These are phyloP conservation scores for Myriangium duriaei DNA, from an alignment of 2,329 filamentous ascomycete genomes.

Conservation along the genomic window DNA sequence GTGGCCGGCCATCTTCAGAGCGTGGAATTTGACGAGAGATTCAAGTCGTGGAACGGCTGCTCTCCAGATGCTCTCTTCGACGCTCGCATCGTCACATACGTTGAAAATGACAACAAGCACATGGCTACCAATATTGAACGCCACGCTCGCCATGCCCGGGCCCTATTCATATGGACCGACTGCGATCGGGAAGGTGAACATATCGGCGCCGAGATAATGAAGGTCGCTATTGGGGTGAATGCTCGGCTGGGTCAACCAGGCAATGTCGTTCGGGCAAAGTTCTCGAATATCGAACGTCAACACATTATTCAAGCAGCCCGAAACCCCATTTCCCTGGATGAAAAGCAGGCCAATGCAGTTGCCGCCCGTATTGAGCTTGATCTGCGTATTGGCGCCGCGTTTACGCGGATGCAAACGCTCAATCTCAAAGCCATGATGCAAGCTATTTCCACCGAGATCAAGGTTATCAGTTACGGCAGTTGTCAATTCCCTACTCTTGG, in stretches of 20 bases:
- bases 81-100: constrained; percentile 56
- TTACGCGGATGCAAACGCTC: constrained; percentile 76
- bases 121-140: constrained; percentile 76
- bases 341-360: constrained; percentile 77
- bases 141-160: constrained; percentile 59
- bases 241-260: constrained; percentile 39
- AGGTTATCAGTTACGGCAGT: constrained; percentile 37
- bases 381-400: constrained; percentile 80
- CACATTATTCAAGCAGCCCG: constrained; percentile 78
- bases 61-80: constrained; percentile 70
- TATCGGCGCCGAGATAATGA: constrained; percentile 82
- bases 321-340: constrained; percentile 65
- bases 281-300: constrained; percentile 92
- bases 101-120: constrained; percentile 61
- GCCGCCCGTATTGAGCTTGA: constrained; percentile 84
- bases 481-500: constrained; percentile 96
- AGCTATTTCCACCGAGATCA: constrained; percentile 67
- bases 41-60: constrained; percentile 70
- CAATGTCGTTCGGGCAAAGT: constrained; percentile 71
- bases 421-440: constrained; percentile 61
- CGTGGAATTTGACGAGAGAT: constrained; percentile 63
- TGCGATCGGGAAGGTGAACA: constrained; percentile 96
- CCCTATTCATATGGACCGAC: constrained; percentile 95
- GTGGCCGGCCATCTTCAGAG: constrained; percentile 78
- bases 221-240: constrained; percentile 66